Evolutionary conservation across 495 filamentous ascomycete genomes (phyloP).

Genomic region (Aspergillus steynii): DNA sequence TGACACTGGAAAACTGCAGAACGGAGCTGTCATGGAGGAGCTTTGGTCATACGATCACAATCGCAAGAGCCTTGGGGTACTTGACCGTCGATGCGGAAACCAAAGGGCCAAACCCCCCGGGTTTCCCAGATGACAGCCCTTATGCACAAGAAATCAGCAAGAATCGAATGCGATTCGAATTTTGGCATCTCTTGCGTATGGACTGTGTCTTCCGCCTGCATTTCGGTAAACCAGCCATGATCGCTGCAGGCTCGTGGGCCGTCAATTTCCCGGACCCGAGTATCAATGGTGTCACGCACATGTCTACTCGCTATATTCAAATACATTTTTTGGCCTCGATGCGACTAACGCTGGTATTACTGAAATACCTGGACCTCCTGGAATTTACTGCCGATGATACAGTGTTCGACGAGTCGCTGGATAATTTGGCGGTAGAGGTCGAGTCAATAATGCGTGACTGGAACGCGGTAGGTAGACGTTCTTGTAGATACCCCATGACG

Average conservation of each 20-base stretch:
- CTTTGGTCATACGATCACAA: conserved; percentile 11
- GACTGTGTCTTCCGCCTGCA: conserved; percentile 24
- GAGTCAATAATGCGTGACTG: conserved; percentile 19
- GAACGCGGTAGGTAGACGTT: conserved; percentile 13
- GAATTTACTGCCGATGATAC: conserved; percentile 2
- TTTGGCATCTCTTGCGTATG: conserved; percentile 23
- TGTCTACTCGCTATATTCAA: conserved; percentile 19
- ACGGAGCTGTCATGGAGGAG: conserved; percentile 20
- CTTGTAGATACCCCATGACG: neutral
- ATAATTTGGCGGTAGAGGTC: conserved; percentile 16
- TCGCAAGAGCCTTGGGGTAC: conserved; percentile 19
- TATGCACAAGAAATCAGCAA: conserved; percentile 12
- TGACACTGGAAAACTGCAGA: conserved; percentile 19
- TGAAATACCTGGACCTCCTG: conserved; percentile 21
- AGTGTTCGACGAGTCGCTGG: conserved; percentile 12
- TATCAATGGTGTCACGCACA: conserved; percentile 19
- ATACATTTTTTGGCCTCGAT: conserved; percentile 30
- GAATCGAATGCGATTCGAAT: conserved; percentile 27
- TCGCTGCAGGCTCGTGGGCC: conserved; percentile 20
- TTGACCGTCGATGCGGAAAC: conserved; percentile 18
- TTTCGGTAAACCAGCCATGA: conserved; percentile 21
- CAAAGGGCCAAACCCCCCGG: neutral
- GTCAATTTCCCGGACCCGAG: conserved; percentile 26
- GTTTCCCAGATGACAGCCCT: neutral
- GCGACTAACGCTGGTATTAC: conserved; percentile 17